A percentile compares a stretch with the other conserved stretches of the same genome.
These are phyloP conservation scores for Candida broadrunensis DNA, from an alignment of 805 yeast species.

Conservation along the genomic window DNA sequence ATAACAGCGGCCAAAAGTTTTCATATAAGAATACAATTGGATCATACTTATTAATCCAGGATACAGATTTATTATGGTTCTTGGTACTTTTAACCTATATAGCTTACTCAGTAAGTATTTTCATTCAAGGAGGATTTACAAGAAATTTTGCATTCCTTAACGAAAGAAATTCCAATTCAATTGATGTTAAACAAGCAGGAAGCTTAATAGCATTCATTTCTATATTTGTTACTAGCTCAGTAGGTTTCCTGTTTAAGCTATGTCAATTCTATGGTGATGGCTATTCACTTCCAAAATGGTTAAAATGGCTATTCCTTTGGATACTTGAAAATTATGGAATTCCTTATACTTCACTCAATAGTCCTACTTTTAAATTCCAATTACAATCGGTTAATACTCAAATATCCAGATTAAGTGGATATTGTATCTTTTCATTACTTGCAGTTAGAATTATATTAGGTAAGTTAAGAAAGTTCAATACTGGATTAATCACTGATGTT, in stretches of 20 bases:
- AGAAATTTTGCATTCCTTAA: conserved; percentile 15
- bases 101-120: conserved; percentile 14
- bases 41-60: conserved; percentile 30
- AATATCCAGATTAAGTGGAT: conserved; percentile 22
- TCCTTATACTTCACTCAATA: not conserved
- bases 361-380: conserved; percentile 7
- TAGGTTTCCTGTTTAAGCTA: conserved; percentile 54
- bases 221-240: conserved; percentile 43
- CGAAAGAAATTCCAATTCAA: not conserved
- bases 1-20: conserved; percentile 84
- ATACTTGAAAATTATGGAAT: conserved; percentile 17
- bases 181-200: conserved; percentile 15
- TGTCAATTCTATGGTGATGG: conserved; percentile 54
- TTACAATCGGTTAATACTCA: conserved; percentile 21
- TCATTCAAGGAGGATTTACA: conserved; percentile 22
- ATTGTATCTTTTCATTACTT: conserved; percentile 23
- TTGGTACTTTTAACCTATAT: conserved; percentile 42
- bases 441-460: conserved; percentile 26
- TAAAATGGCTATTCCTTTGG: conserved; percentile 20
- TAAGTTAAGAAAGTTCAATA: conserved; percentile 17
- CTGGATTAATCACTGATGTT: conserved; percentile 32
- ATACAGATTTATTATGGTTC: conserved; percentile 44
- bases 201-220: conserved; percentile 40
- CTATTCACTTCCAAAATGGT: conserved; percentile 46
- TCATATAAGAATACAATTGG: conserved; percentile 39